Percentiles rank a stretch among this genome's conserved stretches.
Evolutionary conservation across 768 basidiomycete species (phyloP).

Genomic region (Strobilomyces echinocephalus): DNA sequence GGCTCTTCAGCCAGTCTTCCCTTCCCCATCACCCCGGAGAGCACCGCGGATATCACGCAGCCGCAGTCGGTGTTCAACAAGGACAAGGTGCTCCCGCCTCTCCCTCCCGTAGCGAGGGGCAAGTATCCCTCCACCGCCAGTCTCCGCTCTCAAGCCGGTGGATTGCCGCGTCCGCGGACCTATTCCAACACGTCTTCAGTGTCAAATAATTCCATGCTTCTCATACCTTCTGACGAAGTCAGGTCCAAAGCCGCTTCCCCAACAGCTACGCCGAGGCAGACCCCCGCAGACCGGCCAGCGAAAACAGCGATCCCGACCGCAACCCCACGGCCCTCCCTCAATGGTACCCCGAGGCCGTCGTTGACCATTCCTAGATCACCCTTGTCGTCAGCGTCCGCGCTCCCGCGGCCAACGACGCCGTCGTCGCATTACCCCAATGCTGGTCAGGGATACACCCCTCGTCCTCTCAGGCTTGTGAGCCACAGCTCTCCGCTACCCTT

Average conservation of each 20-base stretch:
- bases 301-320: slow-evolving; percentile 8
- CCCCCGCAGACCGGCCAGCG: slow-evolving; percentile 3
- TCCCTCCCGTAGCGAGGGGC: slow-evolving; percentile 15
- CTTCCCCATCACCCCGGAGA: slow-evolving; percentile 28
- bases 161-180: slow-evolving; percentile 29
- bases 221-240: slow-evolving; percentile 1
- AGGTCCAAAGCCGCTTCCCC: slow-evolving; percentile 13
- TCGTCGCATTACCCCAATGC: slow-evolving; percentile 4
- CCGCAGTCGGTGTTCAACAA: slow-evolving; percentile 11
- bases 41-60: slow-evolving; percentile 15
- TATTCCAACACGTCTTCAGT: slow-evolving; percentile 31
- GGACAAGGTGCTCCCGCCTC: slow-evolving; percentile 32
- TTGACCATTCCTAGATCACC: slow-evolving; percentile 26
- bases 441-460: slow-evolving; percentile 18
- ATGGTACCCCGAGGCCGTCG: slow-evolving; percentile 20
- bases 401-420: slow-evolving; percentile 21
- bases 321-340: slow-evolving; percentile 18
- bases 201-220: slow-evolving; percentile 18
- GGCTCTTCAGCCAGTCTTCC: slow-evolving; percentile 27
- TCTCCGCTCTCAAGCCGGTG: slow-evolving; percentile 8
- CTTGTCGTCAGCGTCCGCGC: slow-evolving; percentile 12
- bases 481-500: slow-evolving; percentile 12
- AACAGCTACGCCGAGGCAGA: slow-evolving; percentile 10
- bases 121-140: slow-evolving; percentile 21
- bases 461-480: slow-evolving; percentile 25